Conservation (phyloP, 768 basidiomycete species). For the Tulasnella sp. region DNA sequence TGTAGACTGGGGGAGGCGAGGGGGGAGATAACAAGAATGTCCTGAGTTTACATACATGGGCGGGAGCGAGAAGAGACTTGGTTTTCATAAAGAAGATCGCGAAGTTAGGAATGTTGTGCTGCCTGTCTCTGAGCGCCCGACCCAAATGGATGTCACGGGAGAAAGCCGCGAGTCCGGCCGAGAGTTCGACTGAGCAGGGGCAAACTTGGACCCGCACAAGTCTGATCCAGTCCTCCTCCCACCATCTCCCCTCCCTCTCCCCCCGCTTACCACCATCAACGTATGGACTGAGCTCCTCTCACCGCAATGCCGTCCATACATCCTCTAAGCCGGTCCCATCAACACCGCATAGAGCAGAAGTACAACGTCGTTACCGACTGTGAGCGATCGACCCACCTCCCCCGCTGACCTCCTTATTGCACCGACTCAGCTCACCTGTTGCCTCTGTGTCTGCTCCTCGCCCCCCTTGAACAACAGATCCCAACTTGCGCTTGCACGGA, state of each 20-base stretch:
- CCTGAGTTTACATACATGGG: background rate
- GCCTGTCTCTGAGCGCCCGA: background rate
- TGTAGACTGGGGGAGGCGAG: too few species aligned
- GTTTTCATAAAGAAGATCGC: background rate
- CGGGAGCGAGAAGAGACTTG: background rate
- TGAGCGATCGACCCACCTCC: slow-evolving; percentile 35
- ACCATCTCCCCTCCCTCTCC: slow-evolving; percentile 3
- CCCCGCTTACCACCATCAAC: slow-evolving; percentile 2
- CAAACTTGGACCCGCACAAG: slow-evolving; percentile 12
- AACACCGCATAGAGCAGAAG: slow-evolving; percentile 43
- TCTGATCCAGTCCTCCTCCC: slow-evolving; percentile 23
- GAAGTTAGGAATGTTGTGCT: background rate
- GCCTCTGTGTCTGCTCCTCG: background rate
- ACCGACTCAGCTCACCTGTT: background rate
- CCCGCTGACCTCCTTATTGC: background rate
- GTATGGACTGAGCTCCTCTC: background rate
- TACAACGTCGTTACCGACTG: slow-evolving; percentile 57
- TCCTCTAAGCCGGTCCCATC: slow-evolving; percentile 34
- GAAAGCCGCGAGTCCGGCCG: slow-evolving; percentile 12
- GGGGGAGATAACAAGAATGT: background rate
- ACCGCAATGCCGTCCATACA: slow-evolving; percentile 27
- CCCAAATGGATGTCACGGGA: background rate
- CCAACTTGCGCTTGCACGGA: slow-evolving; percentile 50
- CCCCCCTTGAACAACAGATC: slow-evolving; percentile 46
- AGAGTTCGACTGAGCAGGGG: background rate